Base-by-base conservation (phyloP, 352 stramenopile species). In the Phytophthora melonis region DNA sequence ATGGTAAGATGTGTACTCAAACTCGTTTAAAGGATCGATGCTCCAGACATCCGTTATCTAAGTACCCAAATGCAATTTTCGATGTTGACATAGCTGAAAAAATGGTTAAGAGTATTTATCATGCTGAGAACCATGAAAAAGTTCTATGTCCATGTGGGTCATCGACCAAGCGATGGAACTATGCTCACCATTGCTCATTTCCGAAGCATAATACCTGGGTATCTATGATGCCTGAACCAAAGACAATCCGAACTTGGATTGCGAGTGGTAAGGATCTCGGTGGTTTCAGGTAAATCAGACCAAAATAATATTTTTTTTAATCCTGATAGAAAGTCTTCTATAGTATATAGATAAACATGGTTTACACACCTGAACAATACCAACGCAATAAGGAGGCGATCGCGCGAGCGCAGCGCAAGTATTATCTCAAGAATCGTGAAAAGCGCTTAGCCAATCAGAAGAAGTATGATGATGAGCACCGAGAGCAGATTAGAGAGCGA, bases 131-230 rank as follows among this genome's bases (percentile, higher is more conserved):
- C 55, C 58, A 65, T 49, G 45, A 65, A 57, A 43, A 65, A 14
- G 21, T 65, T 43, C 45, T 49, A n/a, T 65, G 58, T 65, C 58
- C 58, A 49, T 65, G 58, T 65, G 58, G 58, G 32, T 49, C 56
- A 65, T 13, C 43, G 56, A 65, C 27, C n/a, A 65, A 57, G 58
- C 58, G 58, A 57, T 65, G 58, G 43, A 65, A 65, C 47, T 65
- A 65, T 65, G 58, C 58, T 65, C 43, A 65, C 47, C 58, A 65
- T 18, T 65, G 58, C 47, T 49, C 58, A 32, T 65, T 57, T 49
- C 45, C 58, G 30, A 65, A 65, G 27, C 58, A 57, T 57, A 65
- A 57, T 57, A 34, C 56, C 11, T 63, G 56, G 56, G 56, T 63
- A 61, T 39, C 57, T 63, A n/a, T n/a, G n/a, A n/a, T n/a, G n/a